Base-by-base conservation (phyloP, 352 stramenopile species). In the Blastocystis sp. region DNA sequence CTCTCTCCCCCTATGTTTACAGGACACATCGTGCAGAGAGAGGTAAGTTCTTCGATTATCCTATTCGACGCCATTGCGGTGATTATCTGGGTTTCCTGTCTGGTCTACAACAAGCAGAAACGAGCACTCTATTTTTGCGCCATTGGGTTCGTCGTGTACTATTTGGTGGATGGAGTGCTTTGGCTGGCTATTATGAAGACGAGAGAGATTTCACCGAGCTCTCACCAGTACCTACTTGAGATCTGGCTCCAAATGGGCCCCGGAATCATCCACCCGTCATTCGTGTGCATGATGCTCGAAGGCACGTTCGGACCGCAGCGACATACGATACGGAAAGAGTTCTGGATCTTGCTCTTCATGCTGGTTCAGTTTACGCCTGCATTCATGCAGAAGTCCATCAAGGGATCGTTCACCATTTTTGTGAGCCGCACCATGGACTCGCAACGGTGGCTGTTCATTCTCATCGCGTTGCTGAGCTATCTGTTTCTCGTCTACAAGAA, bases 221-320 rank as follows among this genome's bases (percentile, higher is more conserved):
- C 43, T 9, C 17, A 76, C 40, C 78, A 60, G 17, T 88, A 79
- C 40, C 54, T 88, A n/a, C 17, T 78, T 3, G 28, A 88, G 34
- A 28, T 88, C 9, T 88, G 78, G 78, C 68, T 88, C 38, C 78
- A 88, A 48, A 11, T 88, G 10, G 78, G 78, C 57, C 78, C 78
- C 3, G 78, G 78, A 6, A 43, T 88, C 34, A 88, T 88, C 70
- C 78, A 88, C 78, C 78, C 78, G 0, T 88, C 78, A 24, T 88
- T 57, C 40, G 63, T 88, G 21, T 62, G 62, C 64, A 24, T 88
- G 17, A 77, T 88, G 78, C 48, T 88, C 17, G 78, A 88, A 54
- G 78, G 78, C n/a, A 88, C 78, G 11, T 88, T 88, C 45, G 78
- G 78, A 43, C 64, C 78, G 21, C 24, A 76, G 11, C 54, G 57